These are phyloP conservation scores for Vigna angularis DNA, from an alignment of 306 rosid species.

Conservation along the genomic window DNA sequence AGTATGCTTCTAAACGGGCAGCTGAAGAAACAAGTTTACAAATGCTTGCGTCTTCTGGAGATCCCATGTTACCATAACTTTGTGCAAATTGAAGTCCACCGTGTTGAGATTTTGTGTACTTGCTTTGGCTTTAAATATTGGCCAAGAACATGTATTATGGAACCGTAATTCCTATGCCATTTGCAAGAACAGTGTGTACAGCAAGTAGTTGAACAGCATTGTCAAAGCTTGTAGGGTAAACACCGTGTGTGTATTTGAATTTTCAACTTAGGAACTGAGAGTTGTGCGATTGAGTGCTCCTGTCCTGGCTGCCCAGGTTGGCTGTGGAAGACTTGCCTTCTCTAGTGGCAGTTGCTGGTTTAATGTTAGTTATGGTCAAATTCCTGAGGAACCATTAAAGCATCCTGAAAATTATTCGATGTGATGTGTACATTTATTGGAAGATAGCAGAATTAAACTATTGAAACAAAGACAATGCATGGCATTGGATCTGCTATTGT, in stretches of 20 bases:
- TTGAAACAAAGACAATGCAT: slow-evolving; percentile 44
- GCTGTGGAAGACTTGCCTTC: slow-evolving; percentile 87
- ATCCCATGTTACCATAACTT: slow-evolving; percentile 86
- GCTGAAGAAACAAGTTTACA: slow-evolving; percentile 74
- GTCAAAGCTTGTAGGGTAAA: slow-evolving; percentile 56
- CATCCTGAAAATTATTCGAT: slow-evolving; percentile 55
- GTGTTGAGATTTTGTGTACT: slow-evolving; percentile 41
- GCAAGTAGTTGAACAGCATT: slow-evolving; percentile 66
- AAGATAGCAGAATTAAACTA: slow-evolving; percentile 43
- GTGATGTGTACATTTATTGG: slow-evolving; percentile 55
- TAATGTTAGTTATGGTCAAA: slow-evolving; percentile 57
- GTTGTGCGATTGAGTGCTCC: slow-evolving; percentile 68
- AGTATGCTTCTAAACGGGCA: slow-evolving; percentile 66
- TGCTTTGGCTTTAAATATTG: slow-evolving; percentile 43
- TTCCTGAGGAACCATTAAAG: slow-evolving; percentile 57
- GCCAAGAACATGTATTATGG: slow-evolving; percentile 51
- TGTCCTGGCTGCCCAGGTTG: slow-evolving; percentile 99
- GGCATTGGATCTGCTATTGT: slow-evolving; percentile 33
- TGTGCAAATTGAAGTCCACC: slow-evolving; percentile 48
- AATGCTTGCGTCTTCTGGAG: slow-evolving; percentile 80
- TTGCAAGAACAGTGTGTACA: slow-evolving; percentile 74
- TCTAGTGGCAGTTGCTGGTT: slow-evolving; percentile 97
- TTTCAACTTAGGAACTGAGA: slow-evolving; percentile 64
- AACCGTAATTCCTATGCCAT: slow-evolving; percentile 55
- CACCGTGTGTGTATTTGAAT: slow-evolving; percentile 61